Evolutionary conservation across 441 rosid genomes (phyloP), one percentile per base, ranked within the genome.

Genomic region (Gossypium davidsonii): DNA sequence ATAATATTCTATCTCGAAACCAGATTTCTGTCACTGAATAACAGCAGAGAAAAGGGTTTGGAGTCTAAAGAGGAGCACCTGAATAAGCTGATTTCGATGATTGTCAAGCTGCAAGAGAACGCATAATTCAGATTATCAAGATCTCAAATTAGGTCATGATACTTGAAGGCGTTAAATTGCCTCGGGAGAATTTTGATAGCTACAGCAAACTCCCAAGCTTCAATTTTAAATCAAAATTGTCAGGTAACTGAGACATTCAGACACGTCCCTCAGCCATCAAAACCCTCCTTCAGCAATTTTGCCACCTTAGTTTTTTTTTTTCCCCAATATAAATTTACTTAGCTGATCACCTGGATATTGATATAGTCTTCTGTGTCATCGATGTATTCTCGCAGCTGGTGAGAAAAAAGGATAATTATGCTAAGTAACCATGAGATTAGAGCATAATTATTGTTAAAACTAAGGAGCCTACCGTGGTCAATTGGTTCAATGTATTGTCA

Each of bases 321-420:
- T 28, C 0, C 28, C 1, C 2, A 8, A 1, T 3, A 4, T 1
- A 12, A 14, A 34, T 17, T 25, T 49, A 11, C 4, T 42, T 12
- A 34, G n/a, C 67, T 42, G 28, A 48, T 71, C 48, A 79, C 87
- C 87, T 84, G 86, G 71, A 85, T 85, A 71, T 85, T 85, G 34
- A 85, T 85, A 48, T 85, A 83, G 76, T 85, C 88, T 78, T 85
- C 88, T 2, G 88, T 85, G 68, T 84, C 88, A 64, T 84, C 87
- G 1, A 84, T 82, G 65, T 85, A 83, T 61, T 85, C 86, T 18
- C 86, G 86, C 69, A 85, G 80, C 88, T 85, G 85, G 65, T 59
- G 20, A 66, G 73, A 65, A 3, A 73, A 31, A 74, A 62, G 64
- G 57, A 46, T 25, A 34, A 57, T 63, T 42, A 57, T 48, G 64